Evolutionary conservation across 2,329 filamentous ascomycete species (phyloP), one percentile per base, ranked within the genome.

Genomic region (Dactylella cylindrospora): DNA sequence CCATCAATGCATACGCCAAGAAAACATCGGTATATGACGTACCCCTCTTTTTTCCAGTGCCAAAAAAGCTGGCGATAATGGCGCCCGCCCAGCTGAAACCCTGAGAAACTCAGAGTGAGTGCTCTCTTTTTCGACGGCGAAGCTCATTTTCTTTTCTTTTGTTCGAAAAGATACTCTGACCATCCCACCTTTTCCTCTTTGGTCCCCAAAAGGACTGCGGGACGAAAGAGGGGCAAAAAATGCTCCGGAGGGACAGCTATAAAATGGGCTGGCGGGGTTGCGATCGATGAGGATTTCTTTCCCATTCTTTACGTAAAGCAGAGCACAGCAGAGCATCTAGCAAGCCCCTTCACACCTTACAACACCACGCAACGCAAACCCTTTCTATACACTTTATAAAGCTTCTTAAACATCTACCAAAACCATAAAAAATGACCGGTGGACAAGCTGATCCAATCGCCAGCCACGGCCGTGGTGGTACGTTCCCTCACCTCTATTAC

Each of bases 381-480:
- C 36, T 38, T 36, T 33, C 22, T 15, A 13, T 19, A 10, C 3
- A 35, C 19, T 7, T 22, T 19, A n/a, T 2, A 17, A 41, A 33
- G 15, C 10, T 26, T 29, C 10, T 41, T n/a, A 46, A 32, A 5
- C 17, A 23, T 40, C 36, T 9, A 31, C 20, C 36, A 23, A 19
- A 40, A 4, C 19, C 5, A 40, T 23, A 5, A 6, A 32, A 39
- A 29, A 33, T 20, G 5, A 29, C n/a, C n/a, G 31, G 15, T 28
- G 15, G 19, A 36, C 1, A 61, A 44, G 52, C 32, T 26, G 52
- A 55, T 12, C 32, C 26, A 15, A 31, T 29, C n/a, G 15, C 57
- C n/a, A 62, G 57, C 49, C 57, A 62, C 49, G 57, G 57, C 40
- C 57, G 57, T 22, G 57, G 57, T 49, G 57, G 57, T 62, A 41